These are phyloP conservation scores for Meripilus lineatus DNA, from an alignment of 1,284 basidiomycete genomes.

Conservation along the genomic window DNA sequence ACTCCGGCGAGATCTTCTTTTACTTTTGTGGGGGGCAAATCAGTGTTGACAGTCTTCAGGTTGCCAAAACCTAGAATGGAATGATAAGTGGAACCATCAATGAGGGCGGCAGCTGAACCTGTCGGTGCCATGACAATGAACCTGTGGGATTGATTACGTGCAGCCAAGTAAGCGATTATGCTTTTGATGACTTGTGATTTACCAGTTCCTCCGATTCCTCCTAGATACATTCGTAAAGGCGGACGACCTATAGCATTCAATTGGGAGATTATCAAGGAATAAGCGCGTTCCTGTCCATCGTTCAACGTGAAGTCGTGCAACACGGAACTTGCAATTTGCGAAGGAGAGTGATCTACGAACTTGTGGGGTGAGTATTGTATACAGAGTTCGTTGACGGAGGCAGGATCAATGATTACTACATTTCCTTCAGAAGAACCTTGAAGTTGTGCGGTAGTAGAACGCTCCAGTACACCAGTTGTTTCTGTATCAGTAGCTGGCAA, in stretches of 20 bases:
- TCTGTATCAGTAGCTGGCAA: too few relatives aligned
- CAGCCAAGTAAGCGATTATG: conserved; percentile 25
- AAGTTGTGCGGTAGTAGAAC: too few relatives aligned
- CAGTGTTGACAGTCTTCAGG: too few relatives aligned
- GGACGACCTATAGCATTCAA: conserved; percentile 7
- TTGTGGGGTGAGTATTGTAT: too few relatives aligned
- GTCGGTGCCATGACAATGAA: conserved; percentile 33
- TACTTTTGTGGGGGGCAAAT: too few relatives aligned
- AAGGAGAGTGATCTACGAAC: too few relatives aligned
- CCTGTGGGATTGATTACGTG: conserved; percentile 19
- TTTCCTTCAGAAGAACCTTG: too few relatives aligned
- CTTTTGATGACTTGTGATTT: conserved; percentile 37
- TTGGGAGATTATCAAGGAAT: conserved; percentile 29
- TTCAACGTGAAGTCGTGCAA: conserved; percentile 24
- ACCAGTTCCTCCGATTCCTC: too few relatives aligned
- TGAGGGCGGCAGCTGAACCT: conserved; percentile 30
- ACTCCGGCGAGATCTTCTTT: conserved; percentile 20
- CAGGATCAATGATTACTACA: too few relatives aligned
- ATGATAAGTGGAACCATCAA: conserved; percentile 36
- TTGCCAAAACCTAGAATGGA: conserved; percentile 25
- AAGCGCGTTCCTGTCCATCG: conserved; percentile 30
- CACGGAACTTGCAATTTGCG: too few relatives aligned
- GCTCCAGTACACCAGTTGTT: too few relatives aligned
- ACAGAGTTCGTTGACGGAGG: too few relatives aligned
- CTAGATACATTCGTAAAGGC: conserved; percentile 32